phyloP scores from a whole-genome alignment of 495 filamentous ascomycete species.

The Daldinia grandis region DNA sequence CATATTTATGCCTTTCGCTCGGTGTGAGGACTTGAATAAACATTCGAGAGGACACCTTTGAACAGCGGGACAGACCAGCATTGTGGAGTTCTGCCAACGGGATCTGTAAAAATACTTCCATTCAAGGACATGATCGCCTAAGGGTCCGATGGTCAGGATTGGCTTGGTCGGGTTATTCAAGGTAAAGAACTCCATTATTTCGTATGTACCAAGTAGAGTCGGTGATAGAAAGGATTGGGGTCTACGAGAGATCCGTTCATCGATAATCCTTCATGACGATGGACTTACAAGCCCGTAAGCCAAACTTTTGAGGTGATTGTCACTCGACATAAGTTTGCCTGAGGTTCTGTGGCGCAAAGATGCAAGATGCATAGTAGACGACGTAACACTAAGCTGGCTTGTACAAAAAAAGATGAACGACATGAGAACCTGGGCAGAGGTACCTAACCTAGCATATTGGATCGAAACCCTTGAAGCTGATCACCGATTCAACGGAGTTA shows the following conservation, averaged over 20 bases:
- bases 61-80: slow-evolving; percentile 2
- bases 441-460: neutral
- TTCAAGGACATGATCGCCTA: slow-evolving; percentile 29
- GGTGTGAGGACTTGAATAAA: slow-evolving; percentile 6
- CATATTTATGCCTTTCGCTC: slow-evolving; percentile 11
- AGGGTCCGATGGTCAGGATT: slow-evolving; percentile 22
- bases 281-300: slow-evolving; percentile 1
- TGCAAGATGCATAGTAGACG: neutral
- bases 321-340: slow-evolving; percentile 11
- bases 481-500: slow-evolving; percentile 18
- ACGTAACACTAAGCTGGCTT: slow-evolving; percentile 15
- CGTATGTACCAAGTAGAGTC: slow-evolving; percentile 13
- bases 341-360: slow-evolving; percentile 4
- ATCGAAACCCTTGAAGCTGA: slow-evolving; percentile 24
- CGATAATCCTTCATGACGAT: slow-evolving; percentile 35
- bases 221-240: slow-evolving; percentile 17
- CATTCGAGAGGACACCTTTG: slow-evolving; percentile 18
- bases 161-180: slow-evolving; percentile 3
- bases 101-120: slow-evolving; percentile 15
- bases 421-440: slow-evolving; percentile 3
- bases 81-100: slow-evolving; percentile 26
- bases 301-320: neutral
- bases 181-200: neutral
- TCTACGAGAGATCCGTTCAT: slow-evolving; percentile 23
- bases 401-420: neutral